Base-by-base conservation (phyloP, 768 basidiomycete species). In the Flagelloscypha sp. region DNA sequence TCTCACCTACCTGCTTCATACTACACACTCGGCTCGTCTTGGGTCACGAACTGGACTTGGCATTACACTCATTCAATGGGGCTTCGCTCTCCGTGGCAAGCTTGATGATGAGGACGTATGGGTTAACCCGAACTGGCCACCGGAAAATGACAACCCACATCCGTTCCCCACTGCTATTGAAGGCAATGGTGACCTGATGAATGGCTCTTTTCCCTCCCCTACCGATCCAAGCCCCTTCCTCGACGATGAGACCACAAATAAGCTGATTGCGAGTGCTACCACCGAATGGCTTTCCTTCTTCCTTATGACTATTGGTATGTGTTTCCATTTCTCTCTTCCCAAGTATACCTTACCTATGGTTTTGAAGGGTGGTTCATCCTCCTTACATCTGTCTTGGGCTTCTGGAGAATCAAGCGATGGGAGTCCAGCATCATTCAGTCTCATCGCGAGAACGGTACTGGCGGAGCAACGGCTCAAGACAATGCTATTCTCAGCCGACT, bases 261-360 rank as follows among this genome's bases (percentile, higher is more conserved):
- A 57, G 15, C 34, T 70, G 13, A 57, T 76, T 4, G 63, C 66
- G n/a, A 74, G 83, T 55, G 70, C 79, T 16, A 86, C 90, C 0
- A 82, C 84, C 16, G 92, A 97, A 53, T 97, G 89, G 89, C 62
- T 98, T 33, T 87, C 88, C 11, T 98, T 97, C 64, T 76, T 93
- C 61, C 61, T 97, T 46, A 95, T 97, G 87, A 88, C 83, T 23
- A 63, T 89, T 31, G 79, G 79, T 79, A 43, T 27, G 76, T 61
- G 19, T 18, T 21, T 32, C 30, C 21, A 7, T 29, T 23, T 29
- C 10, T 11, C 33, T 16, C 21, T 18, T 40, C 30, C 21, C 8
- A 3, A n/a, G n/a, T 23, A 12, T 24, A 30, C 18, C 25, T 46
- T 10, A 34, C 18, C 25, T 11, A 22, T 13, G n/a, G 1, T 6